Base-by-base conservation (phyloP, 2,329 filamentous ascomycete species). In the Fusarium incarnatum region DNA sequence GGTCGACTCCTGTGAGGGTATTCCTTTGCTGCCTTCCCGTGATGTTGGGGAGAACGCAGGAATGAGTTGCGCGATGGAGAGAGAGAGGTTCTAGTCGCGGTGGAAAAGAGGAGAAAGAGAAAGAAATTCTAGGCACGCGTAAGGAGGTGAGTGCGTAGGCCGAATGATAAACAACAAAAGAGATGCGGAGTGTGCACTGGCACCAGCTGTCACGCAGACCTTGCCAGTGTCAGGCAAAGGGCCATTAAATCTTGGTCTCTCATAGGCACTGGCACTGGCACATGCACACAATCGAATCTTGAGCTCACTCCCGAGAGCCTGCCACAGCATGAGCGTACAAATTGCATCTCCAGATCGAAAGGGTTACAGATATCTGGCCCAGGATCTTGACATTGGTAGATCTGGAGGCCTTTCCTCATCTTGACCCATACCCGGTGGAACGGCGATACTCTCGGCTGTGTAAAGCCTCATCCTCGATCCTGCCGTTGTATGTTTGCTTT, bases 201-300 rank as follows among this genome's bases (percentile, higher is more conserved):
- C 64, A 44, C 44, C 67, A 65, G 49, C 69, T 67, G 72, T 73
- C 62, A 62, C 57, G 71, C 67, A 70, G 53, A 63, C 27, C 60
- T 47, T 59, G 54, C 50, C 68, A 65, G 65, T 64, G 63, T 44
- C 54, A 48, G 50, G 52, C 41, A 54, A 60, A 58, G 55, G 58
- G 56, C 54, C 44, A 59, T 48, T 27, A 57, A 50, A 50, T 47
- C 37, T 56, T 57, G 57, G 45, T 52, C 42, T 61, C 64, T 71
- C 66, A 67, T 60, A 67, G 62, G 59, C 47, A 32, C 30, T 8
- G 15, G 30, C 30, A n/a, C 34, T 11, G 32, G 32, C 32, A 37
- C 16, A 11, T 16, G 18, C 25, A 37, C 32, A 18, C 47, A 23
- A 40, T 55, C 28, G 40, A 23, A 40, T 56, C 25, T 53, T 48